A percentile compares a stretch with the other conserved stretches of the same genome.
These are phyloP conservation scores for Halteria grandinella DNA, from an alignment of 73 alveolate species.

Conservation along the genomic window DNA sequence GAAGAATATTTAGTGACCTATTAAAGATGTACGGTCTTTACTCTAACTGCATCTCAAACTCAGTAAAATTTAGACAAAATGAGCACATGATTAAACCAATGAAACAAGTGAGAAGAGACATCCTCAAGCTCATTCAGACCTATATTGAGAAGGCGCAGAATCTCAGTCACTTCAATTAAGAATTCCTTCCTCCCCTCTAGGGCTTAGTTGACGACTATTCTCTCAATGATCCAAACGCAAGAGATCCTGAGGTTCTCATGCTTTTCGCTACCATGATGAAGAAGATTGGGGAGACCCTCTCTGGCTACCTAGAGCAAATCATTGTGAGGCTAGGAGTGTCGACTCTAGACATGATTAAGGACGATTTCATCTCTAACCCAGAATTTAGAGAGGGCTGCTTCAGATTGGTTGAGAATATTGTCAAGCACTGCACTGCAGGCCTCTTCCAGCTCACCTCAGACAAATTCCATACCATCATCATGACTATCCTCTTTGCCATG, in stretches of 20 bases:
- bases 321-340: slow-evolving; percentile 79
- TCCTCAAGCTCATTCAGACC: slow-evolving; percentile 72
- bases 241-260: slow-evolving; percentile 95
- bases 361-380: slow-evolving; percentile 91
- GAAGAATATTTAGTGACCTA: slow-evolving; percentile 73
- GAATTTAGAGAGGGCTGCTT: slow-evolving; percentile 95
- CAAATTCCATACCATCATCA: slow-evolving; percentile 86
- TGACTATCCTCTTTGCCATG: slow-evolving; percentile 95
- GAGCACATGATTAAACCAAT: slow-evolving; percentile 71
- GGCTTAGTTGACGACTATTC: slow-evolving; percentile 84
- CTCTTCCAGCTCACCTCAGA: slow-evolving; percentile 85
- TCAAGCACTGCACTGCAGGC: slow-evolving; percentile 82
- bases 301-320: slow-evolving; percentile 80
- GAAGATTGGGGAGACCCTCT: slow-evolving; percentile 73
- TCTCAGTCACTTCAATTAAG: slow-evolving; percentile 42
- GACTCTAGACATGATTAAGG: slow-evolving; percentile 87
- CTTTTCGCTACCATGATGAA: slow-evolving; percentile 87
- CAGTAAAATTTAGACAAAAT: slow-evolving; percentile 72
- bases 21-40: slow-evolving; percentile 75
- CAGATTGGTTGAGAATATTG: slow-evolving; percentile 84
- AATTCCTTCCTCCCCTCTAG: slow-evolving; percentile 79
- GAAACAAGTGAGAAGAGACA: slow-evolving; percentile 81
- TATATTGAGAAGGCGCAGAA: slow-evolving; percentile 60
- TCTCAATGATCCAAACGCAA: slow-evolving; percentile 81
- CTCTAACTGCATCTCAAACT: slow-evolving; percentile 74